Conservation (phyloP, 768 basidiomycete species). For the Serendipita sp. region DNA sequence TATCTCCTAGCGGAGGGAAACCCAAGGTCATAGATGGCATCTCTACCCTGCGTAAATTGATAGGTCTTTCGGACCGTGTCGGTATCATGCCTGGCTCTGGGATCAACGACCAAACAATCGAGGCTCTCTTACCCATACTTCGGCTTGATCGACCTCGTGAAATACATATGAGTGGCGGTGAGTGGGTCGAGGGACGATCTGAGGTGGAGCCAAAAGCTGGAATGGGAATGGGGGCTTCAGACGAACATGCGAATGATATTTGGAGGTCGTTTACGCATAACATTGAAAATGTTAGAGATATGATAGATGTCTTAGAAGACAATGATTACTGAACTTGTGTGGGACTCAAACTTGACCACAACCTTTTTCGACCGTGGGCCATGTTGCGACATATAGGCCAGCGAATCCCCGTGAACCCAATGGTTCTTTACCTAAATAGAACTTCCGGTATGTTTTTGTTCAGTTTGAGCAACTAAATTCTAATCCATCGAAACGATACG, state of each 20-base stretch:
- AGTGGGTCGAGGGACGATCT: constrained; percentile 42
- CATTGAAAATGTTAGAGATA: constrained; percentile 22
- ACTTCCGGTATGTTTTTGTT: background rate
- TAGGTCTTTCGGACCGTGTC: background rate
- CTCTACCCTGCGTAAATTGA: constrained; percentile 13
- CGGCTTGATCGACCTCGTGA: constrained; percentile 45
- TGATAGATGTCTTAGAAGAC: background rate
- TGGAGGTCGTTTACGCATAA: constrained; percentile 46
- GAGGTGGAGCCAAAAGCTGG: constrained; percentile 29
- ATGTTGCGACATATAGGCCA: background rate
- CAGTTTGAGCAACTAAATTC: background rate
- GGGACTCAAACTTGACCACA: background rate
- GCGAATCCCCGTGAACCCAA: too few species aligned
- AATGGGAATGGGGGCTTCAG: constrained; percentile 45
- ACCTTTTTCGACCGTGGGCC: background rate
- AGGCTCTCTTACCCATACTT: constrained; percentile 32
- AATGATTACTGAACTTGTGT: background rate
- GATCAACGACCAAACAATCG: constrained; percentile 43
- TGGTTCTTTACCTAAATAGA: background rate
- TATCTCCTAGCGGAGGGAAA: constrained; percentile 38
- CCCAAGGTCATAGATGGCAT: constrained; percentile 25
- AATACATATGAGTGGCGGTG: constrained; percentile 60
- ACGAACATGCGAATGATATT: constrained; percentile 44
- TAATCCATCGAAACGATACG: background rate
- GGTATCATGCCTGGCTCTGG: constrained; percentile 61